Base-by-base conservation (phyloP, 2,329 filamentous ascomycete genomes). In the Helotiales sp. region DNA sequence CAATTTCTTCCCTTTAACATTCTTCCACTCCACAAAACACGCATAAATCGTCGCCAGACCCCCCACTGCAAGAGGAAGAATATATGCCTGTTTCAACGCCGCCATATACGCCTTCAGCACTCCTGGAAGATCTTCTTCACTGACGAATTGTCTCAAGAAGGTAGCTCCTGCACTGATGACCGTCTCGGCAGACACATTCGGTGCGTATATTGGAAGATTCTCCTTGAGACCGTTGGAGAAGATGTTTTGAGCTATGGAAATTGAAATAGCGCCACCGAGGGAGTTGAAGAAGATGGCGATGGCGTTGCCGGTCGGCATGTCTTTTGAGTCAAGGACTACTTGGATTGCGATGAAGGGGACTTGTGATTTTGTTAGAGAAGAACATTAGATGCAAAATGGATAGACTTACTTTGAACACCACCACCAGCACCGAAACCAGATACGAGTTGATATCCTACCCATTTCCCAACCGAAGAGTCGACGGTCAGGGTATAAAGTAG, bases 231-330 rank as follows among this genome's bases (percentile, higher is more conserved):
- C 67, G 44, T 70, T 70, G 13, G 60, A 69, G 65, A 72, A 71
- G 36, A 84, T 76, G 3, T 79, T 79, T 67, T 85, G 80, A 0
- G 81, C 82, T 22, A 84, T 79, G 1, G 81, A 78, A 3, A 84
- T 80, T 58, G 84, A 83, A 19, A 86, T 72, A 30, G 83, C 81
- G 30, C 81, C 82, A 12, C 83, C 83, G 2, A 86, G 75, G 60
- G 83, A 83, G 69, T 86, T 82, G 34, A 77, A 73, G 64, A 86
- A 86, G 63, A 85, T 81, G 46, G 77, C 77, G 60, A 82, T 78
- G 12, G 83, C 79, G 30, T 82, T 77, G 24, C 82, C 83, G 1
- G 76, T 80, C 4, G 82, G 76, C 36, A 86, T 74, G 55, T 86
- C 81, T 15, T 79, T 75, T 29, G 74, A 73, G 13, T 74, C 72